phyloP scores from a whole-genome alignment of 805 yeast genomes.

The Helenozyma baotianmanensis region DNA sequence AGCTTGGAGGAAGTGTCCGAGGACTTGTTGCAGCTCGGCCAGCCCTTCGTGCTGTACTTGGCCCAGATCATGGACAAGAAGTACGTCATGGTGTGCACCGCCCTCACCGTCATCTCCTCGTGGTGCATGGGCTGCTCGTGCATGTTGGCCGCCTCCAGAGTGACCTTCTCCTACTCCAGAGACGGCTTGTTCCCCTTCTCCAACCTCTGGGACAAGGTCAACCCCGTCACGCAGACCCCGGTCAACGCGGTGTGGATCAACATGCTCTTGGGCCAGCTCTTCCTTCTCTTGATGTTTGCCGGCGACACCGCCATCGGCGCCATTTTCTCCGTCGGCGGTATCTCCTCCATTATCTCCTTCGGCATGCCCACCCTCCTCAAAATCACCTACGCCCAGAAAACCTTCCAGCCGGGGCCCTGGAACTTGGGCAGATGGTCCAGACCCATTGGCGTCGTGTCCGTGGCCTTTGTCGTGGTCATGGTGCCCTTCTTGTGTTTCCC shows the following conservation, averaged over 20 bases:
- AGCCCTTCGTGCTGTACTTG: slow-evolving; percentile 55
- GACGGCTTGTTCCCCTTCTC: slow-evolving; percentile 65
- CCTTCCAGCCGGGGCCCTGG: slow-evolving; percentile 66
- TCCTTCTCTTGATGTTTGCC: slow-evolving; percentile 55
- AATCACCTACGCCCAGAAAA: slow-evolving; percentile 48
- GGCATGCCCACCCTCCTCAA: slow-evolving; percentile 59
- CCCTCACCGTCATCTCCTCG: slow-evolving; percentile 40
- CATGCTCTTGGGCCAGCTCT: slow-evolving; percentile 49
- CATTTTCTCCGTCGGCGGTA: slow-evolving; percentile 69
- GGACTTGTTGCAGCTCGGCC: slow-evolving; percentile 48
- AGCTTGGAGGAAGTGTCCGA: slow-evolving; percentile 43
- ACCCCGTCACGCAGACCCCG: slow-evolving; percentile 54
- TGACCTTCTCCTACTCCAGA: slow-evolving; percentile 62
- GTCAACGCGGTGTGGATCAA: slow-evolving; percentile 61
- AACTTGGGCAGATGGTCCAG: slow-evolving; percentile 49
- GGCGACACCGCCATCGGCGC: slow-evolving; percentile 66
- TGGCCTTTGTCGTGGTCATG: slow-evolving; percentile 50
- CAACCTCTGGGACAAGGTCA: slow-evolving; percentile 44
- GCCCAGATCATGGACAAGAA: slow-evolving; percentile 43
- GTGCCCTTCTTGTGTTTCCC: slow-evolving; percentile 61
- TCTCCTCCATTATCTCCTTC: slow-evolving; percentile 63
- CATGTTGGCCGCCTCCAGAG: slow-evolving; percentile 64
- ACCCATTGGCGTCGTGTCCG: slow-evolving; percentile 47
- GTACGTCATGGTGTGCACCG: slow-evolving; percentile 39
- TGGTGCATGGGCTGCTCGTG: slow-evolving; percentile 55